Evolutionary conservation across 805 yeast genomes (phyloP).

Genomic region (Suhomyces vadensis): DNA sequence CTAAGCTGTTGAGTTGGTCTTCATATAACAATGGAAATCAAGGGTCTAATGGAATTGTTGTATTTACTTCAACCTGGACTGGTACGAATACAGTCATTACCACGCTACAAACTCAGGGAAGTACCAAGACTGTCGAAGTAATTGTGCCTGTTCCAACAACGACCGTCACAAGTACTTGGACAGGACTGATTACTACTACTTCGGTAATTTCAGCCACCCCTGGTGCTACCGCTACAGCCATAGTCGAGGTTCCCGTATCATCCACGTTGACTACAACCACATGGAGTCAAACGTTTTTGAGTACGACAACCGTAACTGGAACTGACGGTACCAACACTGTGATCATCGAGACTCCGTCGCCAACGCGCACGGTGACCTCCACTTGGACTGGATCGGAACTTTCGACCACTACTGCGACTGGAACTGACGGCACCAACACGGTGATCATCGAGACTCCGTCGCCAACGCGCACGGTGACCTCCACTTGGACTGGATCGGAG

Average conservation of each 20-base stretch:
- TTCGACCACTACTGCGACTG: slow-evolving; percentile 10
- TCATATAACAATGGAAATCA: slow-evolving; percentile 5
- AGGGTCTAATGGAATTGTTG: slow-evolving; percentile 11
- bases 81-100: slow-evolving; percentile 24
- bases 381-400: slow-evolving; percentile 16
- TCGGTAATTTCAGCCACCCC: slow-evolving; percentile 8
- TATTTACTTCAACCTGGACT: slow-evolving; percentile 18
- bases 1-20: slow-evolving; percentile 8
- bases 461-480: slow-evolving; percentile 11
- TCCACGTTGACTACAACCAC: slow-evolving; percentile 13
- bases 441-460: slow-evolving; percentile 16
- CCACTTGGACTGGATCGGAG: slow-evolving; percentile 10
- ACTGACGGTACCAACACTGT: slow-evolving; percentile 15
- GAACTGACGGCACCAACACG: slow-evolving; percentile 10
- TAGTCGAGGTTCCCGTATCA: slow-evolving; percentile 16
- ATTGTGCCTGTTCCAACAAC: slow-evolving; percentile 15
- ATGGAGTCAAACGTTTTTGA: slow-evolving; percentile 7
- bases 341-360: slow-evolving; percentile 16
- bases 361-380: slow-evolving; percentile 17
- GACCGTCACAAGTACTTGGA: slow-evolving; percentile 11
- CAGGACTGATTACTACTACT: slow-evolving; percentile 7
- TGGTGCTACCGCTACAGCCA: slow-evolving; percentile 13
- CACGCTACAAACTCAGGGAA: slow-evolving; percentile 6
- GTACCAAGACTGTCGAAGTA: slow-evolving; percentile 16
- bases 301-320: slow-evolving; percentile 7